Percentiles rank a stretch among this genome's conserved stretches.
Conservation (phyloP, 1,284 basidiomycete genomes). For the Cystobasidium slooffiae region DNA sequence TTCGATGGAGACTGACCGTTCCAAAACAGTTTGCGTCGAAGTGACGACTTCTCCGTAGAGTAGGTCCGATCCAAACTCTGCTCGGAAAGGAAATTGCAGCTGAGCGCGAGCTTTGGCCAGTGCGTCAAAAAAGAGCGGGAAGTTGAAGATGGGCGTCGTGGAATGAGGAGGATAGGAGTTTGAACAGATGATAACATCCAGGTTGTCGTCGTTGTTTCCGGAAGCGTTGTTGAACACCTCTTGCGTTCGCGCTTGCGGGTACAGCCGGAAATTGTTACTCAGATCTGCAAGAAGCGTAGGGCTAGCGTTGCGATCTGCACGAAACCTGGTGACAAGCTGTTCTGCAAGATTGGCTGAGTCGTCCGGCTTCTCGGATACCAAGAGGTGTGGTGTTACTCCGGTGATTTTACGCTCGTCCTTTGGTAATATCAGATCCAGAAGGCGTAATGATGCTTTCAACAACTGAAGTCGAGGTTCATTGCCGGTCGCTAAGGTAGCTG, state of each 20-base stretch:
- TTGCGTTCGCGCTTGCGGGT: constrained; percentile 5
- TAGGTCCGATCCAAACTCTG: constrained; percentile 68
- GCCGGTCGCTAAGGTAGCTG: constrained; percentile 50
- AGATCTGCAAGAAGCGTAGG: constrained; percentile 49
- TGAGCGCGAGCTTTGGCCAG: constrained; percentile 45
- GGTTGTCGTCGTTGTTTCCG: constrained; percentile 53
- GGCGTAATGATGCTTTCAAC: constrained; percentile 60
- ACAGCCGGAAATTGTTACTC: constrained; percentile 71
- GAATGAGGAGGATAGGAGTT: constrained; percentile 50
- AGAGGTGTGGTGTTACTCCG: constrained; percentile 47
- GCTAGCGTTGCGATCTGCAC: background rate
- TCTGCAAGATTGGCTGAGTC: constrained; percentile 34
- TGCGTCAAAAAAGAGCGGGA: constrained; percentile 57
- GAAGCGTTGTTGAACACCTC: constrained; percentile 40
- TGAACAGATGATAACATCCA: constrained; percentile 29
- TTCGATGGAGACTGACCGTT: constrained; percentile 68
- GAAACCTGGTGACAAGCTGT: background rate
- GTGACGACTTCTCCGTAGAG: constrained; percentile 88
- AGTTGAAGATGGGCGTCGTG: constrained; percentile 61
- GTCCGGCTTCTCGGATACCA: constrained; percentile 38
- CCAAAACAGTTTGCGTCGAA: constrained; percentile 93
- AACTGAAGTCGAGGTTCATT: constrained; percentile 59
- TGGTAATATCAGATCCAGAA: constrained; percentile 61
- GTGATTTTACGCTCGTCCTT: constrained; percentile 38
- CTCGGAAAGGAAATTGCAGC: constrained; percentile 1